Evolutionary conservation across 2,329 filamentous ascomycete genomes (phyloP), one percentile per base, ranked within the genome.

Genomic region (Neonectria ditissima): DNA sequence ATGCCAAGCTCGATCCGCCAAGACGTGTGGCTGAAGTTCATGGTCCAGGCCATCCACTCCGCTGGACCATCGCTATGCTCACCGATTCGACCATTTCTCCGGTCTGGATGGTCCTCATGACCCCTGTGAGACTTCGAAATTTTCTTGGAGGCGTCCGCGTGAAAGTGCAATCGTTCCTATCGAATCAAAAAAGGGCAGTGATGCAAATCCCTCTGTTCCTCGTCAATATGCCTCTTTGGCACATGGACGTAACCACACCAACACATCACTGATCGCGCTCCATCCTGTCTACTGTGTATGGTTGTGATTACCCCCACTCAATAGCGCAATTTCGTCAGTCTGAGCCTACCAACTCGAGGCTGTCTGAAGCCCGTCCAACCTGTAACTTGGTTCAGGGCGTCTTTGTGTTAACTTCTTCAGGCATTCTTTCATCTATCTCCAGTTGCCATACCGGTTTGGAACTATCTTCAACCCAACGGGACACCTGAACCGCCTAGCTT

Each of bases 271-370:
- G 20, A 59, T 44, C 22, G 22, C 55, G 56, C 13, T 37, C 14
- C 14, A 34, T 34, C 10, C 37, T 41, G n/a, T 26, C 24, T 26
- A 26, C 24, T 26, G 6, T 26, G 24, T 10, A 55, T 59, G 58
- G 56, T 62, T 54, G 58, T 64, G 62, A 65, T 59, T 52, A 52
- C 55, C 62, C 45, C 55, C 56, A 53, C 55, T 22, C n/a, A 28
- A 20, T 41, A 30, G 34, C 51, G 60, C 60, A 63, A 56, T 44
- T 59, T 28, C 41, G 39, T 45, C 54, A 45, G 37, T 48, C 18
- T 51, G 22, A 16, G 5, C 39, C 30, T 6, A 59, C 39, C 41
- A 34, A 26, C 28, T 26, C 28, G 28, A 22, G 43, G 28, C 5
- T 14, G 11, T 24, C 39, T 28, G 9, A 44, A 26, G 41, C 54